phyloP scores from a whole-genome alignment of 163 green algal genomes.

The Prototheca wickerhamii region DNA sequence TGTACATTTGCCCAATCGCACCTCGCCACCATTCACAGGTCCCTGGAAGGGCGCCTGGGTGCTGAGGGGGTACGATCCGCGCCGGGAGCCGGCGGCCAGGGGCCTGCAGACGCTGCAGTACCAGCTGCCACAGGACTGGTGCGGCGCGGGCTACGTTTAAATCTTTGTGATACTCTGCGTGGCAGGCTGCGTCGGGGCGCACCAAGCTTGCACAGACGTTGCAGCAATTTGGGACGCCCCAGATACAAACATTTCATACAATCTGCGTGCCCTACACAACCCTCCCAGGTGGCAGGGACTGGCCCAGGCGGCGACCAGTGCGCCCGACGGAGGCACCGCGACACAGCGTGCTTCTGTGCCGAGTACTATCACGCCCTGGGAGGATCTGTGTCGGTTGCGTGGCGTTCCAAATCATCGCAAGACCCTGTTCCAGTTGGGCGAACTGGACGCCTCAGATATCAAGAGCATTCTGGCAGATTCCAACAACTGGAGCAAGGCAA shows the following conservation, averaged over 20 bases:
- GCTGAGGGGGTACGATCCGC: conserved; percentile 14
- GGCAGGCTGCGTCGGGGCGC: too few relatives aligned
- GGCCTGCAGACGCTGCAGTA: conserved; percentile 18
- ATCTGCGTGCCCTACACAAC: too few relatives aligned
- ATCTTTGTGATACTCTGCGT: too few relatives aligned
- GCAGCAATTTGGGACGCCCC: too few relatives aligned
- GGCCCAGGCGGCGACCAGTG: too few relatives aligned
- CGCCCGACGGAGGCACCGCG: not conserved
- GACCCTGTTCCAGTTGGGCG: not conserved
- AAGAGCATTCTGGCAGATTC: not conserved
- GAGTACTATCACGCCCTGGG: not conserved
- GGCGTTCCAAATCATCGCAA: not conserved
- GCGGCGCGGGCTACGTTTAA: too few relatives aligned
- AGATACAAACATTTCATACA: too few relatives aligned
- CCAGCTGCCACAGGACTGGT: conserved; percentile 16
- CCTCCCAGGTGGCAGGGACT: too few relatives aligned
- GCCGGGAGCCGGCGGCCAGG: not conserved
- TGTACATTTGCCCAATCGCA: not conserved
- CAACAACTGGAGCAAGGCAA: not conserved
- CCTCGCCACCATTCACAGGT: not conserved
- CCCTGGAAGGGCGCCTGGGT: conserved; percentile 22
- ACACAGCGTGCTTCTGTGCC: too few relatives aligned
- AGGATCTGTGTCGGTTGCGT: not conserved
- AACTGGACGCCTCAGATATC: not conserved
- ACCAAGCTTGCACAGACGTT: too few relatives aligned